Evolutionary conservation across 2,329 filamentous ascomycete species (phyloP), one percentile per base, ranked within the genome.

Genomic region (Helminthosporium solani): DNA sequence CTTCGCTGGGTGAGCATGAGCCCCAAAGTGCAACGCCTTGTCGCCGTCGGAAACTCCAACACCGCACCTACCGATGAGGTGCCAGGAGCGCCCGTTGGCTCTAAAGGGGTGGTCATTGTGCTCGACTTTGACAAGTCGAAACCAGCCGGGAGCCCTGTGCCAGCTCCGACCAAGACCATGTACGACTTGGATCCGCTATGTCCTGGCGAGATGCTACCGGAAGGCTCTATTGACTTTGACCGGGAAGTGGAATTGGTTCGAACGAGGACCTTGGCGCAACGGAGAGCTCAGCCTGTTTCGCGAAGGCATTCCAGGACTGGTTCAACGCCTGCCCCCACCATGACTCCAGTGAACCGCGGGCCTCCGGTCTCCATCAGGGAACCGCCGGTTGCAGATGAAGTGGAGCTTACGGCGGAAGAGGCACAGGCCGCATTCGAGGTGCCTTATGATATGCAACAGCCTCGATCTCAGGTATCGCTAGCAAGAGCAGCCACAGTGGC

Each of bases 401-500:
- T 64, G 6, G 62, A 66, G 33, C 39, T 70, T 42, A 68, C 63
- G 2, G 52, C 48, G 7, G 63, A 69, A 49, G 63, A 70, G 51
- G 67, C 59, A 20, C 65, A 68, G 41, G 67, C 66, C 15, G 58
- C 63, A 8, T 70, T 72, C 12, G 70, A 73, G 50, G 65, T 60
- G 21, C 70, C 70, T 2, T 73, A 73, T 40, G 66, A 70, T 33
- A 68, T 72, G 27, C 62, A 68, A 23, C 68, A 71, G 40, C 70
- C 70, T 12, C 54, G 70, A 23, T 71, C 70, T 7, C 68, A 72
- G 28, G 60, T 63, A 52, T 71, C 68, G 5, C 48, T 73, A 9
- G 63, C 68, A 12, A 58, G 70, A 51, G 70, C 70, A 14, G 70
- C 85, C 3, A 73, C 70, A 14, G 69, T 73, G 6, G 69, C 70